Conservation (phyloP, 345 rosid genomes). For the Eucalyptus viminalis region DNA sequence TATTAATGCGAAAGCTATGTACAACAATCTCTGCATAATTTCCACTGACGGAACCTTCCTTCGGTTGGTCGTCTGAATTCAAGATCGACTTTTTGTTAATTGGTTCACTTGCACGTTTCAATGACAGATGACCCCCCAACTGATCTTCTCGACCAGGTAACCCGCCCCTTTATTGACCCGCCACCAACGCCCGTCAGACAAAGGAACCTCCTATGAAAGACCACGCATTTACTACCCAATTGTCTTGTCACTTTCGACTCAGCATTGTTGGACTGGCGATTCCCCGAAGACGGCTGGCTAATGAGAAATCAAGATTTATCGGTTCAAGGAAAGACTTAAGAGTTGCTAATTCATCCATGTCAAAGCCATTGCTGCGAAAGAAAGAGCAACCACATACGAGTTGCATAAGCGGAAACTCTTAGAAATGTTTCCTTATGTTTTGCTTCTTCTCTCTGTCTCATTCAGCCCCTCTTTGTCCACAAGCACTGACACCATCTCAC, state of each 20-base stretch:
- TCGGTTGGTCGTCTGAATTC: background rate
- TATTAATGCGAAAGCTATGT: background rate
- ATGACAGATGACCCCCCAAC: background rate
- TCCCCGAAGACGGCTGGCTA: background rate
- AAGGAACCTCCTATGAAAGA: background rate
- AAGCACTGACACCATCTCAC: no score
- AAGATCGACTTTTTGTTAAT: background rate
- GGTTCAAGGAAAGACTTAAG: background rate
- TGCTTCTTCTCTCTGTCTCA: no score
- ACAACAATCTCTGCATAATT: background rate
- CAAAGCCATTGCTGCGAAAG: background rate
- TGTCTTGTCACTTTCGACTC: background rate
- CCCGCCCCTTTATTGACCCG: background rate
- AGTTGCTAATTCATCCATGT: background rate
- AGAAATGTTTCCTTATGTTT: no score
- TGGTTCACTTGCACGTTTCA: background rate
- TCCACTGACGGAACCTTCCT: background rate
- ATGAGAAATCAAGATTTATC: background rate
- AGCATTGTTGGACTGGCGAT: background rate
- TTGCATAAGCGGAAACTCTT: background rate
- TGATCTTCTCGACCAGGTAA: background rate
- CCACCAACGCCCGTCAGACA: background rate
- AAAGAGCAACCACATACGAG: background rate
- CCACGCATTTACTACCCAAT: background rate
- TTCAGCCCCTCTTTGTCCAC: no score